Evolutionary conservation across 805 yeast species (phyloP), one percentile per base, ranked within the genome.

Genomic region (Lipomyces yamadae): DNA sequence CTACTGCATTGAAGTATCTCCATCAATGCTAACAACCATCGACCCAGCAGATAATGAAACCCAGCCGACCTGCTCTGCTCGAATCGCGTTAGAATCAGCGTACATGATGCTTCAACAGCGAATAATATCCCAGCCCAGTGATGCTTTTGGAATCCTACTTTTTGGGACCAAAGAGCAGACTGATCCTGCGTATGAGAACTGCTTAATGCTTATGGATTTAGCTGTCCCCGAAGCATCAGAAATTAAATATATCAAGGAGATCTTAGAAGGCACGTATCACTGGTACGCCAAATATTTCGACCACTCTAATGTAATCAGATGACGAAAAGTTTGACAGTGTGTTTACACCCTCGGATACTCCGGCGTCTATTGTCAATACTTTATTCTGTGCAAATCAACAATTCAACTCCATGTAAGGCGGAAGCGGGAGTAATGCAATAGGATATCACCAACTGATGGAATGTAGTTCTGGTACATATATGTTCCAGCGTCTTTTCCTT

Each of bases 111-210:
- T 92, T 78, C 81, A 88, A 2, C 88, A 86, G 59, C 79, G 91
- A 65, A 85, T 89, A 1, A 85, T 89, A 42, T 82, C 88, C 0
- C 77, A 85, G 50, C 91, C 92, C 0, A 80, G 81, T 56, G 88
- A 94, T 1, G 93, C 91, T 0, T 79, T 91, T 33, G 98, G 97
- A 0, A 84, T 92, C 58, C 85, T 87, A 84, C 74, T 84, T 84
- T 76, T 72, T 69, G 61, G 79, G 62, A 63, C 79, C 13, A 69
- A 73, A 34, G 78, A 76, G 35, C 71, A 77, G 60, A 76, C 62
- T 68, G 66, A 52, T 60, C 73, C 61, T 4, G 67, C 62, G n/a
- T 62, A 73, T 2, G 76, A 58, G 15, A 52, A 48, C 13, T 60
- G 63, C 42, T 32, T 52, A 4, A 48, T 67, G 77, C 39, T 69